Evolutionary conservation across 2,329 filamentous ascomycete genomes (phyloP), one percentile per base, ranked within the genome.

Genomic region (Alternaria solani): DNA sequence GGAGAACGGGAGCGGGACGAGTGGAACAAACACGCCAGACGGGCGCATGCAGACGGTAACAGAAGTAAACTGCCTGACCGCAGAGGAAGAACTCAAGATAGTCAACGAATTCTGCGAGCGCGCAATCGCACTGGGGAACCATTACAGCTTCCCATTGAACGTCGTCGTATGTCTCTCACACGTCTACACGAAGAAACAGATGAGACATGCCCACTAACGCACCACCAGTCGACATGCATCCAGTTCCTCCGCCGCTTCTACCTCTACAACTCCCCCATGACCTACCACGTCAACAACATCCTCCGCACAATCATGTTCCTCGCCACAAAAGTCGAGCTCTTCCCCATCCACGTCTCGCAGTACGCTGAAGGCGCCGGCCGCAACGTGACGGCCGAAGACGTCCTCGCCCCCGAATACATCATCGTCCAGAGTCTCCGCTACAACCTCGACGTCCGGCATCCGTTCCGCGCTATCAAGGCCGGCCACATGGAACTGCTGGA

Each of bases 201-300:
- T 4, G 6, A 32, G 44, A 32, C 5, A 4, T 6, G 12, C 26
- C 2, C 39, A 41, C 43, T 65, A 32, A 57, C 36, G 36, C 16
- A 25, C 2, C 9, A 23, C n/a, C 52, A 88, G 85, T 89, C 91
- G 26, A 97, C 94, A 7, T 92, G 93, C 4, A 91, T 94, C 62
- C 89, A 96, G 74, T 97, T 96, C 77, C 86, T 99, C 61, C 91
- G 92, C 57, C 91, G 95, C 59, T 98, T 99, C 85, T 99, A 98
- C 82, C 86, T 97, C 38, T 94, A 91, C 73, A 97, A 98, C 80
- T 96, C 92, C 41, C 88, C 94, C 73, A 97, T 98, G 92, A 97
- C 94, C 30, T 98, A 99, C 76, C 92, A 94, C 63, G 94, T 94
- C 0, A 91, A 92, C 63, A 89, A 93, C 64, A 91, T 98, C 67